Percentiles rank a stretch among this genome's conserved stretches.
These are phyloP conservation scores for Chondrostereum purpureum DNA, from an alignment of 1,284 basidiomycete genomes.

Conservation along the genomic window DNA sequence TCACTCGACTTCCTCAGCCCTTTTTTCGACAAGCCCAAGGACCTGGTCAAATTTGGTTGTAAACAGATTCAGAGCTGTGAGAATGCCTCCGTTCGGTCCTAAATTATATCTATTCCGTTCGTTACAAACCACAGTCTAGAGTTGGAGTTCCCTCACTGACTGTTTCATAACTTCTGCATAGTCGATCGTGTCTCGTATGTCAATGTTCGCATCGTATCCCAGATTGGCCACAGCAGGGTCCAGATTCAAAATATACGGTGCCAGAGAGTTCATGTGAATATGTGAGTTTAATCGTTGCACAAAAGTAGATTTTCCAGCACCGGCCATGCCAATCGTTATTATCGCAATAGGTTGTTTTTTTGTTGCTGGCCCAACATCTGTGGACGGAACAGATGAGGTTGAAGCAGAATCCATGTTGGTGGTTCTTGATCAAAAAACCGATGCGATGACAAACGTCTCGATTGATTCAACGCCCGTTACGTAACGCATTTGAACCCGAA, in stretches of 20 bases:
- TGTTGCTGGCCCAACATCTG: no score
- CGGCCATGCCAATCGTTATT: constrained; percentile 91
- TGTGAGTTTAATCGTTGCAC: constrained; percentile 90
- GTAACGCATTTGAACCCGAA: no score
- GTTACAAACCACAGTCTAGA: constrained; percentile 16
- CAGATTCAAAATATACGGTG: constrained; percentile 93
- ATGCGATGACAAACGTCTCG: no score
- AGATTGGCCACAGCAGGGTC: constrained; percentile 92
- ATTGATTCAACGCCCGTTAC: no score
- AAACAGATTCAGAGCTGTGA: constrained; percentile 96
- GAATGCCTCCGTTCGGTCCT: constrained; percentile 95
- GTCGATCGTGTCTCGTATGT: constrained; percentile 96
- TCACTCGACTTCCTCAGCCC: constrained; percentile 83
- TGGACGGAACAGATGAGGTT: no score
- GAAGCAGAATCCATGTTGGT: no score
- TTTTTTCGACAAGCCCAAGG: constrained; percentile 85
- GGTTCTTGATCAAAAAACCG: no score
- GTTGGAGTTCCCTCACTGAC: constrained; percentile 46
- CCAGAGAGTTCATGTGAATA: constrained; percentile 58
- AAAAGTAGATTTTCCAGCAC: constrained; percentile 95
- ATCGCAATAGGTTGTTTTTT: constrained; percentile 66
- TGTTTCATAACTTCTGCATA: constrained; percentile 99
- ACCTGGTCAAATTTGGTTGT: constrained; percentile 99
- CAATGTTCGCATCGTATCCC: constrained; percentile 94
- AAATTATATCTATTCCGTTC: constrained; percentile 77